phyloP scores from a whole-genome alignment of 108 stramenopile species.

The Cyclotella cryptica region DNA sequence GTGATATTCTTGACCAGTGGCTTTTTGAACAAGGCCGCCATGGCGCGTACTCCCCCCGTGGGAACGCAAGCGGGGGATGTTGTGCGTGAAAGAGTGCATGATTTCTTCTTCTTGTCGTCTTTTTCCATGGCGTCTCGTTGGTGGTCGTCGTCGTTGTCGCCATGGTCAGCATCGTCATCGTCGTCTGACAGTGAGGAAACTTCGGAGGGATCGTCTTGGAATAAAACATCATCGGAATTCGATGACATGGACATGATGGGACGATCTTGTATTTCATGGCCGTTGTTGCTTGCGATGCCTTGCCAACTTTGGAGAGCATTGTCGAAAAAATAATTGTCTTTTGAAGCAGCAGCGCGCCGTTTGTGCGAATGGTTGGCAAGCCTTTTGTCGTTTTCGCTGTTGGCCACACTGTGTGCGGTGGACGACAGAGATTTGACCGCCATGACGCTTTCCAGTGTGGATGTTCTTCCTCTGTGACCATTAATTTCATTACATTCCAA shows the following conservation, averaged over 20 bases:
- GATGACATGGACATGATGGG: too few species aligned
- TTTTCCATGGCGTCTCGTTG: not conserved
- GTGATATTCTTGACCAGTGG: not conserved
- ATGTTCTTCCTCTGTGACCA: conserved; percentile 8
- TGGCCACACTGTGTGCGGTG: not conserved
- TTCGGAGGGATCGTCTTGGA: too few species aligned
- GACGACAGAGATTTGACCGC: conserved; percentile 31
- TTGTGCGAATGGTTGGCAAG: too few species aligned
- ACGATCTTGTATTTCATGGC: too few species aligned
- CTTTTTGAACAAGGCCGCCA: conserved; percentile 16
- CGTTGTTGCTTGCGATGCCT: too few species aligned
- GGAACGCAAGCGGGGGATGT: not conserved
- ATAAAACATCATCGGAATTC: too few species aligned
- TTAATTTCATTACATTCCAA: not conserved
- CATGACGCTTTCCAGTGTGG: conserved; percentile 36
- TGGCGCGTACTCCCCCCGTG: conserved; percentile 3
- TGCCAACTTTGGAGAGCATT: too few species aligned
- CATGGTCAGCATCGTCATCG: too few species aligned
- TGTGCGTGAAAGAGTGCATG: not conserved
- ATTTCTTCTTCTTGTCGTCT: not conserved
- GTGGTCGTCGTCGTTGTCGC: too few species aligned
- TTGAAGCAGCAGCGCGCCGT: too few species aligned
- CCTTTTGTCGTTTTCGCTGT: not conserved
- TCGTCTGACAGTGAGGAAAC: too few species aligned
- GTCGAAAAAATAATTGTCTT: too few species aligned